These are phyloP conservation scores for Saccharomycopsis fermentans DNA, from an alignment of 805 yeast species.

Conservation along the genomic window DNA sequence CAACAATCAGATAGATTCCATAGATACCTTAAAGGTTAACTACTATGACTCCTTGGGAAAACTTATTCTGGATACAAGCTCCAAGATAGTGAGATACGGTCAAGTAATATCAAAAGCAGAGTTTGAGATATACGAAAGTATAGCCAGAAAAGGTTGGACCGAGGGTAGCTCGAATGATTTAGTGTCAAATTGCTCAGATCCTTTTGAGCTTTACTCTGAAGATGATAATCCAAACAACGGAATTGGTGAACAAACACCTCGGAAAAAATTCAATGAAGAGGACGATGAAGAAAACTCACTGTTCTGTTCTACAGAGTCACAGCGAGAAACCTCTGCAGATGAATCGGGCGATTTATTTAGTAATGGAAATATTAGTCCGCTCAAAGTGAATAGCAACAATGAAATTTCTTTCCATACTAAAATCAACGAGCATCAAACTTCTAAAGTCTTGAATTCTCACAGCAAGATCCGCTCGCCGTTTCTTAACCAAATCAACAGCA, in stretches of 20 bases:
- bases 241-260: conserved; percentile 4
- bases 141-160: conserved; percentile 77
- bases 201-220: conserved; percentile 32
- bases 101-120: conserved; percentile 68
- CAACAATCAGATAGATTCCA: conserved; percentile 68
- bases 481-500: not conserved
- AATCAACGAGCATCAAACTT: not conserved
- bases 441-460: conserved; percentile 9
- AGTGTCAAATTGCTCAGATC: conserved; percentile 55
- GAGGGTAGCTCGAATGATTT: conserved; percentile 79
- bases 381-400: not conserved
- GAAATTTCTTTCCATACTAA: not conserved
- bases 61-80: conserved; percentile 53
- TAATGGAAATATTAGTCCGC: not conserved
- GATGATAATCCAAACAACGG: conserved; percentile 12
- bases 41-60: conserved; percentile 57
- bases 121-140: conserved; percentile 68
- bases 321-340: no score
- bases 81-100: conserved; percentile 40
- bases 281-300: not conserved
- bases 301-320: not conserved
- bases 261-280: not conserved
- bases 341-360: not conserved
- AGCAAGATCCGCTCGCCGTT: conserved; percentile 23
- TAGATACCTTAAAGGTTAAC: conserved; percentile 65